Conservation (phyloP, 306 rosid genomes). For the Rosa multiflora region DNA sequence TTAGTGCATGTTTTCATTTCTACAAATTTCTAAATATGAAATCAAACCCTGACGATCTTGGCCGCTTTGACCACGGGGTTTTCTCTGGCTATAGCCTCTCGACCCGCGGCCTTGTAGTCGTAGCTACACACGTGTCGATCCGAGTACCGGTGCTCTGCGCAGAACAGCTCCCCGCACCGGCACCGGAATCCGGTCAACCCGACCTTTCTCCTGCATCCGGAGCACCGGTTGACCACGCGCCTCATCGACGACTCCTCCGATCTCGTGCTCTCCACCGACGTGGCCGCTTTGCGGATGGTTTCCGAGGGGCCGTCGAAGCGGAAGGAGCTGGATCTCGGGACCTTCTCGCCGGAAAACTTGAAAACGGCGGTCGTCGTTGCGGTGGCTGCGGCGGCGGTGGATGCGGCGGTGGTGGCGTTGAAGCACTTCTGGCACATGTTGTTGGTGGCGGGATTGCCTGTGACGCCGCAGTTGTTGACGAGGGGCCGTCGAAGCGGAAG, state of each 20-base stretch:
- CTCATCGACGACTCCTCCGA: constrained; percentile 42
- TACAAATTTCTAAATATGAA: constrained; percentile 17
- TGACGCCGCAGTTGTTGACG: constrained; percentile 85
- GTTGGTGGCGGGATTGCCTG: constrained; percentile 71
- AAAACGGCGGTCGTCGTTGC: constrained; percentile 18
- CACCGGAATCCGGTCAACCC: constrained; percentile 91
- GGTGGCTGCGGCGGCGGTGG: constrained; percentile 13
- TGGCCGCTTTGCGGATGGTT: constrained; percentile 16
- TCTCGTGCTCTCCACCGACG: constrained; percentile 22
- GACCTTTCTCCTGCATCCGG: constrained; percentile 75
- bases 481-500: constrained; percentile 20
- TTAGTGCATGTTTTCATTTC: background rate
- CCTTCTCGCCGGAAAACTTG: constrained; percentile 50
- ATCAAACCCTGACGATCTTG: constrained; percentile 82
- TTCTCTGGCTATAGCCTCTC: constrained; percentile 88
- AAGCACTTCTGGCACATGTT: constrained; percentile 95
- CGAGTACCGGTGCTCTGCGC: constrained; percentile 85
- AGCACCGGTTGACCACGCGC: constrained; percentile 76
- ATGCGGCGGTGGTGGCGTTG: constrained; percentile 38
- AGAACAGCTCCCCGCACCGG: constrained; percentile 92
- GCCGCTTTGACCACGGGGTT: constrained; percentile 88
- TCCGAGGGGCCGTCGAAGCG: constrained; percentile 19
- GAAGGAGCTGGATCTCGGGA: constrained; percentile 38
- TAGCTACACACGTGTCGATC: constrained; percentile 94
- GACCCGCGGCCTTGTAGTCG: constrained; percentile 86